These are phyloP conservation scores for Prinsepia uniflora DNA, from an alignment of 306 rosid genomes.

Conservation along the genomic window DNA sequence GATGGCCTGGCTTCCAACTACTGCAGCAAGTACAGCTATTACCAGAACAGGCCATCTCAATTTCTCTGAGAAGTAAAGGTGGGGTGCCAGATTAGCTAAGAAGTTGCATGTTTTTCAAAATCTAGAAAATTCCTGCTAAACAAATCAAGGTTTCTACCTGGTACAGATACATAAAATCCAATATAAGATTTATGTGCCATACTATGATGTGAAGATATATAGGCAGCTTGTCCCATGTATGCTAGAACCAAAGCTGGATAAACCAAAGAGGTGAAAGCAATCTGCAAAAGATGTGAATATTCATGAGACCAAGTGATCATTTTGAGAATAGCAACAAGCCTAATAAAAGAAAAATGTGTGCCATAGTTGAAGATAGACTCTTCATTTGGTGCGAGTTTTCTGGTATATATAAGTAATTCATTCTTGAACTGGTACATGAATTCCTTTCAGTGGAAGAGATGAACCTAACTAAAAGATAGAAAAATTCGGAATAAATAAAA, in stretches of 20 bases:
- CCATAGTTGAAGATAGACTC: not conserved
- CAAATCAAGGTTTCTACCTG: constrained; percentile 50
- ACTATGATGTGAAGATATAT: constrained; percentile 59
- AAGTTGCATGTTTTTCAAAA: constrained; percentile 13
- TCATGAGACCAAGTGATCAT: constrained; percentile 25
- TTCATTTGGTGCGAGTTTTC: not conserved
- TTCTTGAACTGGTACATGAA: too few relatives aligned
- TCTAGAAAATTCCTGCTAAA: constrained; percentile 20
- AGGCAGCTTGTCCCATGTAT: constrained; percentile 99
- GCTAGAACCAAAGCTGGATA: constrained; percentile 88
- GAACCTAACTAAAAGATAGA: too few relatives aligned
- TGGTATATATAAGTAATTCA: too few relatives aligned
- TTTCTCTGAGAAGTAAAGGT: constrained; percentile 48
- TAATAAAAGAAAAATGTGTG: not conserved
- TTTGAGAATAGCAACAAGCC: constrained; percentile 8
- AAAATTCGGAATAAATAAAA: too few relatives aligned
- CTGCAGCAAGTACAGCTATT: constrained; percentile 89
- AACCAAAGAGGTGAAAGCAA: constrained; percentile 92
- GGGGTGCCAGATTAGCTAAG: constrained; percentile 28
- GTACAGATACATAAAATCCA: constrained; percentile 89
- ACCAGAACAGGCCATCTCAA: constrained; percentile 88
- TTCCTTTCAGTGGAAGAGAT: too few relatives aligned
- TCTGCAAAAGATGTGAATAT: constrained; percentile 47
- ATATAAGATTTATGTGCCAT: constrained; percentile 25
- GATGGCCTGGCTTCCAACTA: constrained; percentile 97